These are phyloP conservation scores for Guyanaporus albipodus DNA, from an alignment of 768 basidiomycete species.

Conservation along the genomic window DNA sequence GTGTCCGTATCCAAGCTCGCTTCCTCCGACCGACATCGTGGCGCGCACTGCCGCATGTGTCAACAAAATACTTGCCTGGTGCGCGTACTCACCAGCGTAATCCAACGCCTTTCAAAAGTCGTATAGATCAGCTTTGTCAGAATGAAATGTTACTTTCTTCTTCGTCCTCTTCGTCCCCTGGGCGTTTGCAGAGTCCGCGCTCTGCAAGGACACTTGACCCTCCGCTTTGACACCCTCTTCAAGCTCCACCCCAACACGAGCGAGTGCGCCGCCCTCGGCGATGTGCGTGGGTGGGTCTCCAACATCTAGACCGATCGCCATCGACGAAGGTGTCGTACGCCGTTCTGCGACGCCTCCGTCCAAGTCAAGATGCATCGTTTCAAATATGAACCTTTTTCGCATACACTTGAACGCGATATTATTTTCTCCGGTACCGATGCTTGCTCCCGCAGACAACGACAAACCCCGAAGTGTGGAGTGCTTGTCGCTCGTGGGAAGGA, in stretches of 20 bases:
- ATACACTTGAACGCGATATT: slow-evolving; percentile 94
- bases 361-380: slow-evolving; percentile 85
- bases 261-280: slow-evolving; percentile 17
- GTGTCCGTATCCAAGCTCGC: background rate
- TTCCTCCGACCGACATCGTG: background rate
- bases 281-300: slow-evolving; percentile 17
- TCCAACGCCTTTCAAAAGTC: slow-evolving; percentile 50
- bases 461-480: slow-evolving; percentile 83
- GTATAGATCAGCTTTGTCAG: slow-evolving; percentile 67
- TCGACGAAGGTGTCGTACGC: slow-evolving; percentile 52
- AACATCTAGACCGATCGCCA: slow-evolving; percentile 18
- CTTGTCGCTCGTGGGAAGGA: slow-evolving; percentile 76
- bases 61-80: background rate
- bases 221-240: slow-evolving; percentile 30
- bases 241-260: slow-evolving; percentile 43
- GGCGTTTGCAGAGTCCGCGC: slow-evolving; percentile 1
- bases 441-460: slow-evolving; percentile 46
- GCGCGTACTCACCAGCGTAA: background rate
- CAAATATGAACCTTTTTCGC: slow-evolving; percentile 80
- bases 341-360: slow-evolving; percentile 83
- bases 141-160: slow-evolving; percentile 68
- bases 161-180: slow-evolving; percentile 43
- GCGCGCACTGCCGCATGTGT: background rate
- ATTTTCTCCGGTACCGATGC: slow-evolving; percentile 82
- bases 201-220: background rate